These are phyloP conservation scores for Neopestalotiopsis rosae DNA, from an alignment of 2,329 filamentous ascomycete species.

Conservation along the genomic window DNA sequence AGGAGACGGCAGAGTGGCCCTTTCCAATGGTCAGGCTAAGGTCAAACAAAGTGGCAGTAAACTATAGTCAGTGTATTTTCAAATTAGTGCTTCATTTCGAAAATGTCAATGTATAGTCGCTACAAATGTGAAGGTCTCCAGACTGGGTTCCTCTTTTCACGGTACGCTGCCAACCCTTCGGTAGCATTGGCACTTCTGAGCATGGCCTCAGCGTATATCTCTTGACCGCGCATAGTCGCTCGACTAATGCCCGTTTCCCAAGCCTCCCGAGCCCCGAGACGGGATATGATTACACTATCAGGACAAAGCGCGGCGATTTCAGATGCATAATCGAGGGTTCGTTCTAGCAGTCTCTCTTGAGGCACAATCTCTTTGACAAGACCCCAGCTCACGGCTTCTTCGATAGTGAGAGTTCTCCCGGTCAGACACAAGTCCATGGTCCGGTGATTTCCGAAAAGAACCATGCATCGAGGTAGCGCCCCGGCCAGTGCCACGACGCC, in stretches of 20 bases:
- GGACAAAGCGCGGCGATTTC: slow-evolving; percentile 38
- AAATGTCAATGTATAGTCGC: neutral
- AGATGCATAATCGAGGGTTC: slow-evolving; percentile 35
- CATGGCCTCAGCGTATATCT: slow-evolving; percentile 37
- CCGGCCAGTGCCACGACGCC: slow-evolving; percentile 64
- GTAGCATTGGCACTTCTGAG: slow-evolving; percentile 32
- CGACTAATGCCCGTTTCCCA: slow-evolving; percentile 41
- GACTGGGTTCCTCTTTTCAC: slow-evolving; percentile 36
- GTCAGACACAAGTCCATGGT: slow-evolving; percentile 40
- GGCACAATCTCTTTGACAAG: slow-evolving; percentile 36
- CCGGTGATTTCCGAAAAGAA: slow-evolving; percentile 39
- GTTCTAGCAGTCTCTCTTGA: slow-evolving; percentile 33
- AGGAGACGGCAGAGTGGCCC: slow-evolving; percentile 33
- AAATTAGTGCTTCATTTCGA: neutral
- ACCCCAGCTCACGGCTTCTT: slow-evolving; percentile 39
- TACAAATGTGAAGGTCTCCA: slow-evolving; percentile 36
- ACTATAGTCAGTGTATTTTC: slow-evolving; percentile 21
- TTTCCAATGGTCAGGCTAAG: slow-evolving; percentile 42
- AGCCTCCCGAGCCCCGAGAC: slow-evolving; percentile 37
- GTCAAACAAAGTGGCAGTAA: slow-evolving; percentile 34
- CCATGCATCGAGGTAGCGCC: slow-evolving; percentile 54
- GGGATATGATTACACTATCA: slow-evolving; percentile 39
- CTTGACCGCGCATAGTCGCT: slow-evolving; percentile 40
- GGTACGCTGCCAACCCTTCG: slow-evolving; percentile 27
- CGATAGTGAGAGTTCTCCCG: slow-evolving; percentile 28